Percentiles rank a stretch among this genome's conserved stretches.
Conservation (phyloP, 1,284 basidiomycete genomes). For the Malassezia sympodialis region DNA sequence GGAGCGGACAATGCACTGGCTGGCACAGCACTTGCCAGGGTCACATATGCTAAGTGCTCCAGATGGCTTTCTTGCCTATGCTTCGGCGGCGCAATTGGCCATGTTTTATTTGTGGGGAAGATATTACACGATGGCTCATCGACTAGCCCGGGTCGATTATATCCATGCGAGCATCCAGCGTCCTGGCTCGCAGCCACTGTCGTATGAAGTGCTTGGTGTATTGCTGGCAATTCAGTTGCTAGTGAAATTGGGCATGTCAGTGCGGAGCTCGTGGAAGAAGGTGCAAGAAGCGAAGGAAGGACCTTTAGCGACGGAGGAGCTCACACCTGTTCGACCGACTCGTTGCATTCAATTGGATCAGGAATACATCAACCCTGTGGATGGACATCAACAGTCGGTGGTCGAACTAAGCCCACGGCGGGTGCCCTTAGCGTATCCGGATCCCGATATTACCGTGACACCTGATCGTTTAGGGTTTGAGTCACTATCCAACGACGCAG, state of each 20-base stretch:
- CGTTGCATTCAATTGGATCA: constrained; percentile 11
- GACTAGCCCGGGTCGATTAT: constrained; percentile 41
- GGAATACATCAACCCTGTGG: background rate
- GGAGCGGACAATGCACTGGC: constrained; percentile 15
- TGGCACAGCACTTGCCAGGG: constrained; percentile 28
- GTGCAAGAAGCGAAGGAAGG: constrained; percentile 22
- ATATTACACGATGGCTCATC: constrained; percentile 48
- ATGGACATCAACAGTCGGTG: background rate
- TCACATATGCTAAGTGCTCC: constrained; percentile 40
- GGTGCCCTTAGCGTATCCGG: constrained; percentile 18
- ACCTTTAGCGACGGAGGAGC: no score
- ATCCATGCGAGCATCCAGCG: constrained; percentile 22
- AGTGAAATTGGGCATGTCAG: constrained; percentile 24
- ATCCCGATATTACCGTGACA: constrained; percentile 12
- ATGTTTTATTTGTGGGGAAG: constrained; percentile 49
- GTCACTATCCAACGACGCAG: background rate
- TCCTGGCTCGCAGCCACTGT: constrained; percentile 28
- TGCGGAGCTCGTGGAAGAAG: constrained; percentile 13
- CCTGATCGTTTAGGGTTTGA: constrained; percentile 7
- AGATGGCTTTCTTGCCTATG: constrained; percentile 25
- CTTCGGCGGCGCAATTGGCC: constrained; percentile 45
- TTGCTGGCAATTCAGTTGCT: constrained; percentile 43
- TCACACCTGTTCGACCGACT: background rate
- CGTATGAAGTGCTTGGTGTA: constrained; percentile 48
- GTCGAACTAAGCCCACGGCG: background rate